Evolutionary conservation across 2,329 filamentous ascomycete species (phyloP), one percentile per base, ranked within the genome.

Genomic region (Fusarium sambucinum): DNA sequence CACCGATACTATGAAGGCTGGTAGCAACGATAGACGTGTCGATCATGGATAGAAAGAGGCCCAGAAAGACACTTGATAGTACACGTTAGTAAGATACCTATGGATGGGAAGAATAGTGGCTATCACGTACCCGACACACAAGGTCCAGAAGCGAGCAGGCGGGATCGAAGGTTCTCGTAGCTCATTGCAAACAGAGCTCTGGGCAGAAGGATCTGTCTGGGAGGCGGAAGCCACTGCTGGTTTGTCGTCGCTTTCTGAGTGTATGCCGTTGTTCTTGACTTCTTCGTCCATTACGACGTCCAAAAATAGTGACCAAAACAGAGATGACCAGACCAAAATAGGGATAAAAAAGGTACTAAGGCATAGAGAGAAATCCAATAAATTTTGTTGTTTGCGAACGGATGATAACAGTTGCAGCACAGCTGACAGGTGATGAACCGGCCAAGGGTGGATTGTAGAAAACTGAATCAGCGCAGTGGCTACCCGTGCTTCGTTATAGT

Each of bases 11-110:
- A 69, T 85, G 85, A 12, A 89, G 75, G 44, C 84, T 85, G 14
- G 87, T 89, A 2, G 87, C 86, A 2, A 89, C 84, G 37, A 89
- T 88, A 5, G 86, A 86, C 2, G 84, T 83, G 73, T 89, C 87
- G n/a, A 88, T 74, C 69, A 88, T 82, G 29, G 87, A 85, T 47
- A 89, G 80, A 54, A 88, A 86, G 1, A 89, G 79, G 5, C 86
- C 86, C 8, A 84, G 75, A 21, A 79, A 82, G 16, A 86, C 76
- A 17, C 84, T 87, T 56, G 19, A 29, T 45, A 6, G 12, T 16
- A 44, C 30, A 23, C 14, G 38, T 51, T 13, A 63, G 44, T n/a
- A 44, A 19, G 41, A n/a, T 29, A n/a, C n/a, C n/a, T n/a, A 27
- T 21, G 12, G 2, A n/a, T 17, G 13, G 5, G 27, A 11, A 13